Conservation (phyloP, 2,329 filamentous ascomycete species). For the Ascocoryne sarcoides region DNA sequence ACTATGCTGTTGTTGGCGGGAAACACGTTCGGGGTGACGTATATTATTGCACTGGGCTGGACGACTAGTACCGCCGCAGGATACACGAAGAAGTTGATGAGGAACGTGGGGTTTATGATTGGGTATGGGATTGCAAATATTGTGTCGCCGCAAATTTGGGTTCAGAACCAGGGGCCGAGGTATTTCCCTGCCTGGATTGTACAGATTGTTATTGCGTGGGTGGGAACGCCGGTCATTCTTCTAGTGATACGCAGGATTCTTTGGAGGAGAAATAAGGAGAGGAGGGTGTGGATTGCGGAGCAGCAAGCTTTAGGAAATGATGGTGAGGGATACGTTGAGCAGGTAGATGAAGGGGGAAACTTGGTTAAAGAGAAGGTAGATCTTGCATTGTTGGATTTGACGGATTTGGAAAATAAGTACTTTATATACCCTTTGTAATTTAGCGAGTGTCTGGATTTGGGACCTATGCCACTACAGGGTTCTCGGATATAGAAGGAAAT, state of each 20-base stretch:
- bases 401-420: constrained; percentile 2
- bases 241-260: constrained; percentile 30
- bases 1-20: constrained; percentile 28
- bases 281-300: constrained; percentile 25
- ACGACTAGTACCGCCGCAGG: constrained; percentile 29
- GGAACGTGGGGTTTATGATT: constrained; percentile 28
- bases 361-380: constrained; percentile 28
- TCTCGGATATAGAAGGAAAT: too few species aligned
- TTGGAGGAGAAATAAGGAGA: constrained; percentile 28
- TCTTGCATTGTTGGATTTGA: constrained; percentile 30
- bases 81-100: constrained; percentile 28
- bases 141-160: constrained; percentile 28
- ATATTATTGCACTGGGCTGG: constrained; percentile 32
- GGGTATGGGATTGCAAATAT: constrained; percentile 25
- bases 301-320: too few species aligned
- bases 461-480: too few species aligned
- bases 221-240: constrained; percentile 29
- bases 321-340: too few species aligned
- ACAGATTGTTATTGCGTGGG: constrained; percentile 29
- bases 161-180: constrained; percentile 22
- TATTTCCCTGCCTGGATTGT: constrained; percentile 29
- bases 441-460: too few species aligned
- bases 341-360: constrained; percentile 28
- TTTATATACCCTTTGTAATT: constrained; percentile 3
- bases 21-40: constrained; percentile 29